Base-by-base conservation (phyloP, 495 filamentous ascomycete species). In the Corynascus novoguineensis region DNA sequence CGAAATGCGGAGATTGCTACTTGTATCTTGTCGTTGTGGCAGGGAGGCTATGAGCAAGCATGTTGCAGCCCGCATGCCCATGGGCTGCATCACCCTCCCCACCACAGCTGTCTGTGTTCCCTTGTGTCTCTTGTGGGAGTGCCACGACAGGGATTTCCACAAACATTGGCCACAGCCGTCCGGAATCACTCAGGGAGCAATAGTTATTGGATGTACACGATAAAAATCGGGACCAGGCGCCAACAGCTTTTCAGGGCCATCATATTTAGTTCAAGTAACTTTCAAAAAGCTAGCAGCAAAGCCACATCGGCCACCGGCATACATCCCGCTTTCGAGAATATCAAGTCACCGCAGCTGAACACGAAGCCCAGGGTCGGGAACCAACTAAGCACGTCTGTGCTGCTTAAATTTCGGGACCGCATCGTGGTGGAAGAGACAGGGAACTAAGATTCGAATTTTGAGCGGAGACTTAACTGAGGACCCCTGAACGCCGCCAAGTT, bases 41-140 rank as follows among this genome's bases (percentile, higher is more conserved):
- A 50, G 46, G 53, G 55, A 60, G 49, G 58, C 48, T 65, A 60
- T 62, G 41, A 56, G 44, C 46, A 57, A 54, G 51, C 44, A 57
- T 41, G 53, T 50, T 58, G 50, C 48, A 56, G 19, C 44, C 58
- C 58, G 55, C 48, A 47, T 50, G 54, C 58, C 42, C 53, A 40
- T 45, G 38, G 38, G 31, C 53, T 21, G 55, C 50, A 58, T 34
- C 31, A 58, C 59, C 49, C 42, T 54, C 47, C n/a, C 44, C 44
- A 50, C 53, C 21, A 21, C 38, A n/a, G n/a, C n/a, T n/a, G n/a
- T n/a, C n/a, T n/a, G n/a, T n/a, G n/a, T 22, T 27, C 19, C 48
- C 25, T 24, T 40, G 54, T 61, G 59, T 58, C 17, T 61, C 55
- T 50, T 15, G 41, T 50, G 44, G 42, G 41, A 51, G 51, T 38